Percentiles rank a stretch among this genome's conserved stretches.
phyloP scores from a whole-genome alignment of 257 asterid genomes.

The Salvia rosmarinus region DNA sequence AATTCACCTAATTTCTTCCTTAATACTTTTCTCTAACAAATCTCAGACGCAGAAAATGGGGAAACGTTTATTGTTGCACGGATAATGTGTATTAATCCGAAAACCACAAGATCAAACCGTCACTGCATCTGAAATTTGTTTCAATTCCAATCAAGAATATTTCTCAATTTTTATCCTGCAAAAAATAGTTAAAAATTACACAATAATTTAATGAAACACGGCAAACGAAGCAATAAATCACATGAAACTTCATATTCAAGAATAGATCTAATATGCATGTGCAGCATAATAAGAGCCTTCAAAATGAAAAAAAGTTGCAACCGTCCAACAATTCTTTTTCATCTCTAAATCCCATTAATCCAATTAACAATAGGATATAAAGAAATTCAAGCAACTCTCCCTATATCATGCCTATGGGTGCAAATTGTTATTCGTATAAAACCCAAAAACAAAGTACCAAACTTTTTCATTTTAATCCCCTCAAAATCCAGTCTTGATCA shows the following conservation, averaged over 20 bases:
- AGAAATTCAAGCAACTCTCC: background rate
- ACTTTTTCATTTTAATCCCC: background rate
- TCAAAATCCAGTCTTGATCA: conserved; percentile 35
- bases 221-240: conserved; percentile 27
- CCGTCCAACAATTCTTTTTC: conserved; percentile 26
- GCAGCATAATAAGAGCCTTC: conserved; percentile 23
- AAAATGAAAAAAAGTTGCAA: conserved; percentile 22
- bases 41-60: conserved; percentile 25
- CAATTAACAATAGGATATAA: conserved; percentile 2
- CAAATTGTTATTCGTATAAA: conserved; percentile 15
- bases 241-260: conserved; percentile 36
- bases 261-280: conserved; percentile 44
- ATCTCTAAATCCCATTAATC: conserved; percentile 28
- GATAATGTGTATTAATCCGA: conserved; percentile 26
- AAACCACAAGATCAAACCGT: conserved; percentile 42
- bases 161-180: conserved; percentile 42
- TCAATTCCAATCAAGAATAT: conserved; percentile 33
- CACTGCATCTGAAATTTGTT: conserved; percentile 35
- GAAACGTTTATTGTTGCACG: conserved; percentile 27
- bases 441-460: background rate
- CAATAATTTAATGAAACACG: background rate
- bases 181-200: background rate
- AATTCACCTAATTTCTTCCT: conserved; percentile 30
- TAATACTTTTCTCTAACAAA: conserved; percentile 15
- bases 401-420: background rate